Evolutionary conservation across 257 asterid genomes (phyloP).

Genomic region (Haberlea rhodopensis): DNA sequence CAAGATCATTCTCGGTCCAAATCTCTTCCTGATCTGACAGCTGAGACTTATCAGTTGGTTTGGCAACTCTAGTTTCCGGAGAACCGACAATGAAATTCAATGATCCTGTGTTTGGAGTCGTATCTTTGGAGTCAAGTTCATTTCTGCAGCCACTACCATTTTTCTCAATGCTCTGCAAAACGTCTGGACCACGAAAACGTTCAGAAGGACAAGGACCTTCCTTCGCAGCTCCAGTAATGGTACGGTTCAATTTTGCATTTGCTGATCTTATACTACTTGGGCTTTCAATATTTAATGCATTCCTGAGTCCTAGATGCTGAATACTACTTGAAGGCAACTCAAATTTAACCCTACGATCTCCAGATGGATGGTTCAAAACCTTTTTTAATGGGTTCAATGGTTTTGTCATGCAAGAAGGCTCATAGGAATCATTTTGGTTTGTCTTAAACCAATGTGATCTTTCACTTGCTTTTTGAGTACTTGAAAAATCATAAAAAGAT

Average conservation of each 20-base stretch:
- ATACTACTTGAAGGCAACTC: conserved; percentile 40
- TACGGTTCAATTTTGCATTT: conserved; percentile 27
- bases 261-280: conserved; percentile 28
- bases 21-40: conserved; percentile 48
- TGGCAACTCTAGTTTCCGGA: conserved; percentile 18
- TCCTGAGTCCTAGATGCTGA: conserved; percentile 30
- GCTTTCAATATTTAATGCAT: conserved; percentile 27
- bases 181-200: conserved; percentile 24
- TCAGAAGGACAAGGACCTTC: conserved; percentile 27
- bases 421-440: conserved; percentile 25
- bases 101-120: conserved; percentile 29
- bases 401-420: conserved; percentile 30
- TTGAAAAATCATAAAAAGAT: conserved; percentile 35
- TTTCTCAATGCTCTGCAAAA: conserved; percentile 29
- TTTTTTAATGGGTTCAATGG: conserved; percentile 22
- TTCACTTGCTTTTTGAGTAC: conserved; percentile 31
- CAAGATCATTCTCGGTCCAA: conserved; percentile 51
- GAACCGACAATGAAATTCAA: conserved; percentile 31
- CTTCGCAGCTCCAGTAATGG: conserved; percentile 24
- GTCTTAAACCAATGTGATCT: conserved; percentile 29
- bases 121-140: conserved; percentile 26
- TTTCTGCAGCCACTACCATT: conserved; percentile 28
- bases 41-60: conserved; percentile 26
- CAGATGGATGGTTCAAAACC: conserved; percentile 23
- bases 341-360: conserved; percentile 35